A percentile compares a stretch with the other conserved stretches of the same genome.
Evolutionary conservation across 2,329 filamentous ascomycete species (phyloP).

Genomic region (Aspergillus jensenii): DNA sequence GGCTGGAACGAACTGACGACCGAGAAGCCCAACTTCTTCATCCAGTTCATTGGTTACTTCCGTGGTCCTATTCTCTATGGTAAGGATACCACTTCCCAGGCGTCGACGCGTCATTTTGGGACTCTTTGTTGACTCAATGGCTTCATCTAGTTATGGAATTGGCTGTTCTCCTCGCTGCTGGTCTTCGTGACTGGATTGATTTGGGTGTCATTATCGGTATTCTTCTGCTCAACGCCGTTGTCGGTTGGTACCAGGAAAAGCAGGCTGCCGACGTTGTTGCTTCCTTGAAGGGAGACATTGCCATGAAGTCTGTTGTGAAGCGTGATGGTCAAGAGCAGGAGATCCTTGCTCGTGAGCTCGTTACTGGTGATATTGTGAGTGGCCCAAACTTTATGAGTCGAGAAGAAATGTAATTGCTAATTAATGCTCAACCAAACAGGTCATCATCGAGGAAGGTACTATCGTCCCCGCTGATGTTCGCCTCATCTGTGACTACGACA

Average conservation of each 20-base stretch:
- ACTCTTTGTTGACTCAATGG: not conserved
- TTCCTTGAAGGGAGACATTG: conserved; percentile 73
- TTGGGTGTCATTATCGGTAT: conserved; percentile 77
- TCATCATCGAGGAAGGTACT: conserved; percentile 70
- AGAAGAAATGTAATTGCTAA: not conserved
- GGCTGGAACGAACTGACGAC: conserved; percentile 72
- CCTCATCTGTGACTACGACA: conserved; percentile 71
- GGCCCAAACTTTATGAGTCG: not conserved
- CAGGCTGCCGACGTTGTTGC: conserved; percentile 76
- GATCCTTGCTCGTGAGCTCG: conserved; percentile 70
- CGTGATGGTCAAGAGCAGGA: conserved; percentile 67
- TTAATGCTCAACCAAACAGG: conserved; percentile 33
- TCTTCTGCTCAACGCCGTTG: conserved; percentile 70
- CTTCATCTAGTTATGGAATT: conserved; percentile 63
- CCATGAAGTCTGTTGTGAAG: conserved; percentile 69
- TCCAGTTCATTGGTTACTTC: conserved; percentile 76
- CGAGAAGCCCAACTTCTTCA: conserved; percentile 73
- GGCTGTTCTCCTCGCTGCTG: conserved; percentile 70
- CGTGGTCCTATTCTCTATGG: conserved; percentile 74
- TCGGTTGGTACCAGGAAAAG: conserved; percentile 81
- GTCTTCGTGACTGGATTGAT: conserved; percentile 75
- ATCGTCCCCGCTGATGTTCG: conserved; percentile 69
- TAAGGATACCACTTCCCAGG: conserved; percentile 42
- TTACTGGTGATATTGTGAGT: conserved; percentile 72
- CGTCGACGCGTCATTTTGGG: not conserved